Evolutionary conservation across 176 grass and related monocot genomes (phyloP).

Genomic region (Oryza meridionalis): DNA sequence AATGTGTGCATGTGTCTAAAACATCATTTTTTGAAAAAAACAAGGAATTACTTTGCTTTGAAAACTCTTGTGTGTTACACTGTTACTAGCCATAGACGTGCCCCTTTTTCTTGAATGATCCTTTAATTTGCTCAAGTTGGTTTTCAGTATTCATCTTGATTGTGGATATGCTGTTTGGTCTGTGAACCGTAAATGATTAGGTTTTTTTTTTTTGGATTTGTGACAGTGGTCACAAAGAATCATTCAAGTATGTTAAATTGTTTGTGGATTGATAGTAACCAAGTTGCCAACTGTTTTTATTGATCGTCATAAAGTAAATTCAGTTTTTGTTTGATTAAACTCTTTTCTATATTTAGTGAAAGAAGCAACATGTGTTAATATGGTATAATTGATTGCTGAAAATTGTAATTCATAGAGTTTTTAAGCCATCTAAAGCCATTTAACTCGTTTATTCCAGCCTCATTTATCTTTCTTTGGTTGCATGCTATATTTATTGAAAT

Average conservation of each 20-base stretch:
- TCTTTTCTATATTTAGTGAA: slow-evolving; percentile 21
- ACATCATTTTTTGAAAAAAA: not conserved
- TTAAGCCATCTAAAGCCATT: not conserved
- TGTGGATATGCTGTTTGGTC: slow-evolving; percentile 10
- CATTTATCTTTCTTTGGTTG: not conserved
- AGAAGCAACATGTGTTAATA: not conserved
- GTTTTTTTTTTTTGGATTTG: not conserved
- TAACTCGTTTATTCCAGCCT: not conserved
- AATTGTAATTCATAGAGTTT: slow-evolving; percentile 5
- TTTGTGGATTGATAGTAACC: not conserved
- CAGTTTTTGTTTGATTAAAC: not conserved
- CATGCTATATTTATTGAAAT: slow-evolving; percentile 21
- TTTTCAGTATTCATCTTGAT: slow-evolving; percentile 13
- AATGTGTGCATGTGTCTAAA: not conserved
- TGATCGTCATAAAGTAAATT: slow-evolving; percentile 6
- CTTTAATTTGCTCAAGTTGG: slow-evolving; percentile 7
- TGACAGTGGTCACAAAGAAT: not conserved
- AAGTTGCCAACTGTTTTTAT: not conserved
- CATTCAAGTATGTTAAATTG: not conserved
- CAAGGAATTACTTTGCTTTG: not conserved
- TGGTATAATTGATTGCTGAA: slow-evolving; percentile 17
- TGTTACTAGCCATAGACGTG: not conserved
- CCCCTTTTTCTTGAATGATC: not conserved
- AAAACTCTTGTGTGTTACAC: not conserved
- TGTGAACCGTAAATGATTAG: not conserved